Percentiles rank a stretch among this genome's conserved stretches.
phyloP scores from a whole-genome alignment of 257 asterid species.

The Hygrophila difformis region DNA sequence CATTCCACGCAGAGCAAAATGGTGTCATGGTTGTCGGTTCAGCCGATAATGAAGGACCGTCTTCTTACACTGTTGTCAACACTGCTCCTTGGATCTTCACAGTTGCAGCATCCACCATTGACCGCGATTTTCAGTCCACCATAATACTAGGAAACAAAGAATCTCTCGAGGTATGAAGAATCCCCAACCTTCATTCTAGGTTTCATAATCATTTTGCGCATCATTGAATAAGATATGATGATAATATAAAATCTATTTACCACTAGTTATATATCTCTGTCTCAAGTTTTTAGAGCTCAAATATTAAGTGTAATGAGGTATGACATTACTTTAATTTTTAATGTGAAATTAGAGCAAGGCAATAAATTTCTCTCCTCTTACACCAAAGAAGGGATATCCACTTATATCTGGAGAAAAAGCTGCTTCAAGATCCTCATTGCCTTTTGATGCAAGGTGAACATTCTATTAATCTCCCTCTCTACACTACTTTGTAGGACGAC shows the following conservation, averaged over 20 bases:
- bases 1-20: conserved; percentile 34
- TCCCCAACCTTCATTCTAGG: too few relatives aligned
- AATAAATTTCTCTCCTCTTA: conserved; percentile 24
- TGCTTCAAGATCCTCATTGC: conserved; percentile 18
- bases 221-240: too few relatives aligned
- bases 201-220: too few relatives aligned
- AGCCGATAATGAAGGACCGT: conserved; percentile 36
- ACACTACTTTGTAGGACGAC: too few relatives aligned
- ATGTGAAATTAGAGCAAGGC: conserved; percentile 22
- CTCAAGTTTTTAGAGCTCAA: too few relatives aligned
- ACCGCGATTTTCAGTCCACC: conserved; percentile 24
- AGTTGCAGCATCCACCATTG: conserved; percentile 34
- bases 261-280: too few relatives aligned
- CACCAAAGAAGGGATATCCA: conserved; percentile 20
- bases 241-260: too few relatives aligned
- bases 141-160: conserved; percentile 24
- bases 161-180: conserved; percentile 19
- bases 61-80: conserved; percentile 23
- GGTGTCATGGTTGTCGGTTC: conserved; percentile 36
- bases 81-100: conserved; percentile 40
- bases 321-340: too few relatives aligned
- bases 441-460: conserved; percentile 28
- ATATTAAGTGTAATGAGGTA: too few relatives aligned
- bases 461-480: too few relatives aligned
- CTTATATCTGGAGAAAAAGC: conserved; percentile 23